Percentiles rank a stretch among this genome's conserved stretches.
Evolutionary conservation across 2,329 filamentous ascomycete genomes (phyloP).

Genomic region (Diaporthe sp.): DNA sequence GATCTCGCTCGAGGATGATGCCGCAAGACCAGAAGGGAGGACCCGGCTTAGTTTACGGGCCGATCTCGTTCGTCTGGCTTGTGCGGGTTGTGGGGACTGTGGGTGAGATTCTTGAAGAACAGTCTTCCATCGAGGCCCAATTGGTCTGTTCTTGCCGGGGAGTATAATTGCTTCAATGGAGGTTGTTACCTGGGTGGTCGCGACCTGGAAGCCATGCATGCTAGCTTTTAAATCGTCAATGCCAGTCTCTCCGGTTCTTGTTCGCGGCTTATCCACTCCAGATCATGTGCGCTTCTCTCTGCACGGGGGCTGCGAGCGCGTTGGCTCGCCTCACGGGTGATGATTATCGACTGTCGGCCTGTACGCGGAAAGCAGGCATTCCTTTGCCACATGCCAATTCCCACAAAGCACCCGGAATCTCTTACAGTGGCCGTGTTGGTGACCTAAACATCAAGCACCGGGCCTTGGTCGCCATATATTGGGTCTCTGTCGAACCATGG

Average conservation of each 20-base stretch:
- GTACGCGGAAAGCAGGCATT: too few species aligned
- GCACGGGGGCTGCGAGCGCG: background rate
- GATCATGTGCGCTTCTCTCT: background rate
- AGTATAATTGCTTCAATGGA: background rate
- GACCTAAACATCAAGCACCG: slow-evolving; percentile 48
- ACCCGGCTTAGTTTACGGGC: background rate
- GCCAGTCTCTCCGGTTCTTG: background rate
- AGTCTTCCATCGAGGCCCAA: too few species aligned
- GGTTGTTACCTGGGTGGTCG: background rate
- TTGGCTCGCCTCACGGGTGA: background rate
- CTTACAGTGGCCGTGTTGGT: background rate
- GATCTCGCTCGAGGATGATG: background rate
- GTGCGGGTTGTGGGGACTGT: background rate
- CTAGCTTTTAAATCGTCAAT: background rate
- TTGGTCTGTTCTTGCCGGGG: background rate
- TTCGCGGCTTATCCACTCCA: background rate
- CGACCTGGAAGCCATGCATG: background rate
- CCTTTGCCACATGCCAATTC: background rate
- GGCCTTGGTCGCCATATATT: slow-evolving; percentile 69
- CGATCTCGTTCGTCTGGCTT: background rate
- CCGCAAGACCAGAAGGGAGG: background rate
- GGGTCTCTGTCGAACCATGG: slow-evolving; percentile 73
- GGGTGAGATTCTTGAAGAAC: background rate
- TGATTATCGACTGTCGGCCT: background rate
- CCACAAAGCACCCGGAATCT: background rate